Evolutionary conservation across 176 grass and related monocot genomes (phyloP).

Genomic region (Raddia distichophylla): DNA sequence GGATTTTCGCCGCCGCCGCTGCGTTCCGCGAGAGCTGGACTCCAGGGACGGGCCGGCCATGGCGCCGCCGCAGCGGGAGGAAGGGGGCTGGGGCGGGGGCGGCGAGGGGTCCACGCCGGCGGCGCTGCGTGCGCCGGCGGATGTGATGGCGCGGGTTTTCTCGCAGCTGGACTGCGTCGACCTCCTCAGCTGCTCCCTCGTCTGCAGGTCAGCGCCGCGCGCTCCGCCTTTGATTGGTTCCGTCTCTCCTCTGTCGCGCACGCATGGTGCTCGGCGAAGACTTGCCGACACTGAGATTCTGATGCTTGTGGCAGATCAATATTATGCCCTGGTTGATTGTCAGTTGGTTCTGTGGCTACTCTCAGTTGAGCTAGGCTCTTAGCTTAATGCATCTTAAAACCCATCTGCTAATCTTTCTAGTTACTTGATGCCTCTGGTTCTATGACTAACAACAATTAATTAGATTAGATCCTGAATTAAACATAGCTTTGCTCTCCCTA

Average conservation of each 20-base stretch:
- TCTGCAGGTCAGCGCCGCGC: conserved; percentile 53
- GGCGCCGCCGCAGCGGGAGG: conserved; percentile 21
- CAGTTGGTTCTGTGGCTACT: background rate
- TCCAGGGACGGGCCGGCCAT: conserved; percentile 28
- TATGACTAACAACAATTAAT: background rate
- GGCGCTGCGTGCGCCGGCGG: conserved; percentile 56
- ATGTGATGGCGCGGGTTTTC: conserved; percentile 80
- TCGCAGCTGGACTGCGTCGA: conserved; percentile 94
- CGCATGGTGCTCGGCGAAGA: conserved; percentile 20
- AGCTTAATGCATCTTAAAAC: background rate
- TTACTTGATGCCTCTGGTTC: background rate
- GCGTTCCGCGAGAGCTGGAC: background rate
- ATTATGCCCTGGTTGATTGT: background rate
- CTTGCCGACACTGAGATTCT: no score
- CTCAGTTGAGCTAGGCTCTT: background rate
- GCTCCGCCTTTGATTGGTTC: background rate
- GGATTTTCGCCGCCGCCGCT: background rate
- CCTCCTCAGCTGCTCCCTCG: conserved; percentile 73
- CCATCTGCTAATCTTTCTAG: background rate
- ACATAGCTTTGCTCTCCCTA: background rate
- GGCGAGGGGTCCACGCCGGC: conserved; percentile 20
- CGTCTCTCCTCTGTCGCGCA: background rate
- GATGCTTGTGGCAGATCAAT: background rate
- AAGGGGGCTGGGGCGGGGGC: background rate
- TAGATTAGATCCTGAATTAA: background rate